These are phyloP conservation scores for Neurospora intermedia DNA, from an alignment of 495 filamentous ascomycete genomes.

Conservation along the genomic window DNA sequence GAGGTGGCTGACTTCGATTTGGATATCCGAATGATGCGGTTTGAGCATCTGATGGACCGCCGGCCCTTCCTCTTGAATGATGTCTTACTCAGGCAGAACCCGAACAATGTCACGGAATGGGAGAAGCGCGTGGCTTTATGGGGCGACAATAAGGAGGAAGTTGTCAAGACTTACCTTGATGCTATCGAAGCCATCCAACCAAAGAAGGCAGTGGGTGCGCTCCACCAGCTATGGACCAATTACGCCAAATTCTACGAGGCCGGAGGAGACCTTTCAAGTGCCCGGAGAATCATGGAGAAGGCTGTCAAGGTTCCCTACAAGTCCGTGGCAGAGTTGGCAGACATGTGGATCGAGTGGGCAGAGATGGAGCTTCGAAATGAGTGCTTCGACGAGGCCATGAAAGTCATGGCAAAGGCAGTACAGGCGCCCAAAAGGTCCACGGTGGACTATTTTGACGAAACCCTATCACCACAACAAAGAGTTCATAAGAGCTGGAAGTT, in stretches of 20 bases:
- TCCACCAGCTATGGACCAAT: conserved; percentile 92
- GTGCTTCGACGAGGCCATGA: conserved; percentile 88
- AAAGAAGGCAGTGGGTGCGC: conserved; percentile 88
- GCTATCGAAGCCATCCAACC: conserved; percentile 88
- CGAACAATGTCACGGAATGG: conserved; percentile 95
- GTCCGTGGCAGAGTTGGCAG: conserved; percentile 85
- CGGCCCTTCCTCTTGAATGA: conserved; percentile 96
- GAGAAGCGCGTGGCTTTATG: conserved; percentile 90
- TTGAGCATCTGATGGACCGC: conserved; percentile 96
- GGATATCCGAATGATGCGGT: conserved; percentile 94
- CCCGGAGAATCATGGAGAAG: conserved; percentile 91
- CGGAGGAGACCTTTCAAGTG: conserved; percentile 74
- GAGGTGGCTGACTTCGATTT: conserved; percentile 90
- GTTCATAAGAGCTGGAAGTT: conserved; percentile 99
- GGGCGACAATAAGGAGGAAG: conserved; percentile 84
- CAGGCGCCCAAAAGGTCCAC: conserved; percentile 89
- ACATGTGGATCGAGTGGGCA: conserved; percentile 98
- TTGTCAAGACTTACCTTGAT: conserved; percentile 90
- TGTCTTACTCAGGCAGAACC: conserved; percentile 88
- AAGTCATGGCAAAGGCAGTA: conserved; percentile 94
- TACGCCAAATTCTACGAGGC: conserved; percentile 97
- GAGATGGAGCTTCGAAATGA: conserved; percentile 95
- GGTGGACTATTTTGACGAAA: conserved; percentile 98
- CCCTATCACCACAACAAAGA: conserved; percentile 83
- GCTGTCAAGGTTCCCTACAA: conserved; percentile 96